phyloP scores from a whole-genome alignment of 306 rosid genomes.

The Quercus parvula region DNA sequence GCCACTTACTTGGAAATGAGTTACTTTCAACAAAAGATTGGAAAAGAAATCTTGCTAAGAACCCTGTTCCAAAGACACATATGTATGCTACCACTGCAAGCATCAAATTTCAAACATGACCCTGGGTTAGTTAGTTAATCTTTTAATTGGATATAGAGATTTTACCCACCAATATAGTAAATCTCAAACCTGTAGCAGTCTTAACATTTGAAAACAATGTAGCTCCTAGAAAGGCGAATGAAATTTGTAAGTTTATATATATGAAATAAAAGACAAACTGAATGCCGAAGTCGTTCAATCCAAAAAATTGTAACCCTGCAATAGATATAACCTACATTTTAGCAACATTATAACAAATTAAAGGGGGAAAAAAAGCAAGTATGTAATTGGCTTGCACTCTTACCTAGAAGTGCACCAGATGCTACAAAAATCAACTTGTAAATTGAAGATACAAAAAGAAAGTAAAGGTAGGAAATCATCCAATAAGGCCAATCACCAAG shows the following conservation, averaged over 20 bases:
- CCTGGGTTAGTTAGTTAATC: conserved; percentile 17
- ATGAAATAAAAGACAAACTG: conserved; percentile 70
- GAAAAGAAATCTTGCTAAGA: conserved; percentile 76
- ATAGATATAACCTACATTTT: conserved; percentile 12
- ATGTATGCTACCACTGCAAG: conserved; percentile 69
- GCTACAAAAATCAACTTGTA: conserved; percentile 73
- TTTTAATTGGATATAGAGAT: background rate
- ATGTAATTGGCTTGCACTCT: background rate
- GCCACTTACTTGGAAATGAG: conserved; percentile 76
- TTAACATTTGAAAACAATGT: conserved; percentile 63
- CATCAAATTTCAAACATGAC: conserved; percentile 3
- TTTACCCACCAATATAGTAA: no score
- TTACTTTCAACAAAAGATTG: conserved; percentile 60
- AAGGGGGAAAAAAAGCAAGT: background rate
- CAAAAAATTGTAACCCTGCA: conserved; percentile 85
- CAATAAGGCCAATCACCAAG: conserved; percentile 91
- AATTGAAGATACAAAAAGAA: conserved; percentile 52
- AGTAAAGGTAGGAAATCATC: conserved; percentile 79
- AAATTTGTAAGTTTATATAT: conserved; percentile 85
- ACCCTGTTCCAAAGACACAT: conserved; percentile 81
- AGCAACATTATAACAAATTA: no score
- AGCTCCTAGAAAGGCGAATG: conserved; percentile 67
- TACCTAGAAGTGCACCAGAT: conserved; percentile 85
- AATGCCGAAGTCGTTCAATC: conserved; percentile 76
- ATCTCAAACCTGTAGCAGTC: conserved; percentile 82